These are phyloP conservation scores for Glomus cerebriforme DNA, from an alignment of 192 early-diverging fungal species.

Conservation along the genomic window DNA sequence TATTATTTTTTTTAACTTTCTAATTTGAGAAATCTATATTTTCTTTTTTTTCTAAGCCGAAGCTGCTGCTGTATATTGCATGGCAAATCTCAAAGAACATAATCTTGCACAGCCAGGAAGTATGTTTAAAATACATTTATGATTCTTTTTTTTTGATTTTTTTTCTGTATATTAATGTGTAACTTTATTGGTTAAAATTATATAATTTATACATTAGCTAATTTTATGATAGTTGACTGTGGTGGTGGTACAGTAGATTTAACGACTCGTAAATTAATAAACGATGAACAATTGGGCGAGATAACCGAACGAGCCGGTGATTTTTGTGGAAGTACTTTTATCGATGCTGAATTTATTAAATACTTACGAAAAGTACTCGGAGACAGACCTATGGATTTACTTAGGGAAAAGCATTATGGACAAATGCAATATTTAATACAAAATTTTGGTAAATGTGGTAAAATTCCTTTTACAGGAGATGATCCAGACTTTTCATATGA, in stretches of 20 bases:
- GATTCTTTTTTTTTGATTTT: too few relatives aligned
- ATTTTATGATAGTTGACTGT: conserved; percentile 60
- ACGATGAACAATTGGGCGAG: background rate
- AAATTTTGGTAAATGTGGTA: background rate
- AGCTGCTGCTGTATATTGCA: conserved; percentile 4
- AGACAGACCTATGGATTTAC: too few relatives aligned
- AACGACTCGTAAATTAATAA: too few relatives aligned
- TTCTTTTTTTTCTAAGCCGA: background rate
- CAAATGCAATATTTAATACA: conserved; percentile 15
- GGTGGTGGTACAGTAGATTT: conserved; percentile 62
- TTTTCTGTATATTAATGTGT: too few relatives aligned
- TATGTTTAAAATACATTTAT: background rate
- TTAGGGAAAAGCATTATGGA: conserved; percentile 3
- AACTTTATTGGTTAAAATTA: background rate
- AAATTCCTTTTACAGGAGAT: too few relatives aligned
- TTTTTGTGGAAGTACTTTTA: conserved; percentile 7
- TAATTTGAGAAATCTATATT: too few relatives aligned
- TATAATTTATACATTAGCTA: conserved; percentile 22
- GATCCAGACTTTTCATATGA: too few relatives aligned
- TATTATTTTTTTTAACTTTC: too few relatives aligned
- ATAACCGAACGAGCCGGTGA: background rate
- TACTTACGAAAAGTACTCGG: too few relatives aligned
- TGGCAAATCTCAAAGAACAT: background rate
- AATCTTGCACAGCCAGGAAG: background rate
- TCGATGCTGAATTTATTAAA: conserved; percentile 24